phyloP scores from a whole-genome alignment of 805 yeast genomes.

The Yamadazyma paraphyllophila region DNA sequence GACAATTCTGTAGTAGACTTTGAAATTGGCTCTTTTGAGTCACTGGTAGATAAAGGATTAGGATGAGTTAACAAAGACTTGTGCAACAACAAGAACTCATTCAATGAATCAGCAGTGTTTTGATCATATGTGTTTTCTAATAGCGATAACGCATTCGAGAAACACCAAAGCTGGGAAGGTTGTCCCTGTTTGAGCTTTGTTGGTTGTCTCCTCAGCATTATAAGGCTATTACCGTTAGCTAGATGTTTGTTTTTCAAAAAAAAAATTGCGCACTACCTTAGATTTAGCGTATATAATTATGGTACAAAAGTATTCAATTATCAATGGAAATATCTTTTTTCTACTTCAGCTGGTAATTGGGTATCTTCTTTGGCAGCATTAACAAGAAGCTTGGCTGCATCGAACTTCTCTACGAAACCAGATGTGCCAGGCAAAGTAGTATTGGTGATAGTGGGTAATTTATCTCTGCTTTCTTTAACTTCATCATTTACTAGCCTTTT shows the following conservation, averaged over 20 bases:
- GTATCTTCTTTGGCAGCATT: not conserved
- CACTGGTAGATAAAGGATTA: conserved; percentile 23
- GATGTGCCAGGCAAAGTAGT: conserved; percentile 33
- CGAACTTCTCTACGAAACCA: conserved; percentile 21
- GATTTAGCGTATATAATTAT: too few relatives aligned
- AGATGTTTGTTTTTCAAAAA: conserved; percentile 7
- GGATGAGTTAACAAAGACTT: conserved; percentile 29
- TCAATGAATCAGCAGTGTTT: conserved; percentile 34
- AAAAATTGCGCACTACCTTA: conserved; percentile 2
- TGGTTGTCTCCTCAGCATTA: not conserved
- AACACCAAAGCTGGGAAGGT: conserved; percentile 40
- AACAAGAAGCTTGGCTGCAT: not conserved
- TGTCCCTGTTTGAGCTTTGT: conserved; percentile 23
- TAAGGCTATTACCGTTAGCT: not conserved
- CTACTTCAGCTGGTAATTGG: conserved; percentile 9
- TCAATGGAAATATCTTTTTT: conserved; percentile 3
- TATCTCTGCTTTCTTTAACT: conserved; percentile 24
- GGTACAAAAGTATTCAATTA: too few relatives aligned
- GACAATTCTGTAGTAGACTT: conserved; percentile 27
- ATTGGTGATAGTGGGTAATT: conserved; percentile 37
- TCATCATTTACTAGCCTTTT: conserved; percentile 66
- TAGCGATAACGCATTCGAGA: conserved; percentile 35
- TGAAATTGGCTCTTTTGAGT: conserved; percentile 1
- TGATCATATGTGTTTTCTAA: conserved; percentile 30
- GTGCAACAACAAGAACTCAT: conserved; percentile 38